phyloP scores from a whole-genome alignment of 2,329 filamentous ascomycete species.

The Xylariaceae sp. region DNA sequence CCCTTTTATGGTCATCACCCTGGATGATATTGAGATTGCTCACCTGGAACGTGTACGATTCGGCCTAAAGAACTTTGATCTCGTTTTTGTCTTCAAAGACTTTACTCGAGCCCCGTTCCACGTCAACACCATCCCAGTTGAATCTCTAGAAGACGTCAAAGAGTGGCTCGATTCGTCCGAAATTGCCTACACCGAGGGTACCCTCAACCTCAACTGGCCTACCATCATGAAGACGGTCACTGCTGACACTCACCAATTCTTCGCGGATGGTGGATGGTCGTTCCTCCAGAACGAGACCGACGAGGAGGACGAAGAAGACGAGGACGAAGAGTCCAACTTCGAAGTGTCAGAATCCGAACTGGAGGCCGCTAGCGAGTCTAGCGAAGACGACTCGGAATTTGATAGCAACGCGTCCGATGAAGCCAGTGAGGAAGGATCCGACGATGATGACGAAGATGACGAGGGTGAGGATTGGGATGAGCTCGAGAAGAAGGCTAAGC shows the following conservation, averaged over 20 bases:
- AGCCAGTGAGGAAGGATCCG: slow-evolving; percentile 68
- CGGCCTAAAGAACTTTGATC: slow-evolving; percentile 96
- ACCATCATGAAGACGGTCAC: slow-evolving; percentile 99
- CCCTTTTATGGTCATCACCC: slow-evolving; percentile 90
- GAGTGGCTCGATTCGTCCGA: slow-evolving; percentile 97
- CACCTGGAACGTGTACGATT: slow-evolving; percentile 96
- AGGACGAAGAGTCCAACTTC: slow-evolving; percentile 87
- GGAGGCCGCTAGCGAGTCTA: slow-evolving; percentile 70
- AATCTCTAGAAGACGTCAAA: slow-evolving; percentile 90
- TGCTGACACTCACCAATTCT: slow-evolving; percentile 90
- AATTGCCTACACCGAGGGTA: slow-evolving; percentile 89
- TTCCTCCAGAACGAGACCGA: slow-evolving; percentile 88
- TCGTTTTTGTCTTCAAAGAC: slow-evolving; percentile 98
- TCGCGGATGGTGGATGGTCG: slow-evolving; percentile 88
- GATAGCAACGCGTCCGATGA: slow-evolving; percentile 83
- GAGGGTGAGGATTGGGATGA: slow-evolving; percentile 93
- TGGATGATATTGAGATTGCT: slow-evolving; percentile 93
- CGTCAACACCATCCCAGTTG: slow-evolving; percentile 97
- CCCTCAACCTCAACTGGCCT: slow-evolving; percentile 96
- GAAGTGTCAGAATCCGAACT: slow-evolving; percentile 85
- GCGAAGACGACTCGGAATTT: slow-evolving; percentile 84
- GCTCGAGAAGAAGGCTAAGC: slow-evolving; percentile 83
- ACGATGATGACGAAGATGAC: slow-evolving; percentile 59
- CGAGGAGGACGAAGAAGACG: slow-evolving; percentile 72
- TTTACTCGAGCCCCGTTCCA: slow-evolving; percentile 86